Evolutionary conservation across 768 basidiomycete genomes (phyloP).

Genomic region (Leccinum imitatum): DNA sequence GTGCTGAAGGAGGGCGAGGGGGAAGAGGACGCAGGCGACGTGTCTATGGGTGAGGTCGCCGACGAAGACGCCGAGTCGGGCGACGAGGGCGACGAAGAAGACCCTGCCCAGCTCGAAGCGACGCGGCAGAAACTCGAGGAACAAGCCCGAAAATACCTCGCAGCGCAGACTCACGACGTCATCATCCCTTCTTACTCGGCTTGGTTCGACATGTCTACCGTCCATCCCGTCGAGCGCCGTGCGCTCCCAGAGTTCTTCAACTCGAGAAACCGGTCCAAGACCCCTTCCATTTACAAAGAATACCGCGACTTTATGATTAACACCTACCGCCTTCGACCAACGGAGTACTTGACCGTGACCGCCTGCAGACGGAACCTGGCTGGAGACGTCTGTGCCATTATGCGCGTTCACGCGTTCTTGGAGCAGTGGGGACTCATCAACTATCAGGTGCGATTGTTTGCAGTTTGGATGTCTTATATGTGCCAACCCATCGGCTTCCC

Average conservation of each 20-base stretch:
- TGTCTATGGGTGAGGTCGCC: conserved; percentile 77
- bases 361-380: conserved; percentile 95
- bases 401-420: conserved; percentile 98
- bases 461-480: not conserved
- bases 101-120: conserved; percentile 79
- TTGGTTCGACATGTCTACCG: conserved; percentile 96
- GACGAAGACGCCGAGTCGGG: conserved; percentile 78
- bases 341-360: conserved; percentile 95
- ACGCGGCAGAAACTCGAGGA: conserved; percentile 78
- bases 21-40: conserved; percentile 66
- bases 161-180: conserved; percentile 95
- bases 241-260: conserved; percentile 99
- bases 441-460: conserved; percentile 75
- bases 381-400: conserved; percentile 97
- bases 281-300: conserved; percentile 96
- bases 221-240: conserved; percentile 88
- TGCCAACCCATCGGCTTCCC: conserved; percentile 8
- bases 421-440: conserved; percentile 99
- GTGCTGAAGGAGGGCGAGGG: conserved; percentile 55
- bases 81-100: conserved; percentile 84
- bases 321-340: conserved; percentile 90
- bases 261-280: conserved; percentile 90
- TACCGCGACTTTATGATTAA: conserved; percentile 99
- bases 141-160: conserved; percentile 91
- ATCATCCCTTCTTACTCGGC: conserved; percentile 96